Percentiles rank a stretch among this genome's conserved stretches.
Conservation (phyloP, 2,329 filamentous ascomycete genomes). For the Didymella lethalis region DNA sequence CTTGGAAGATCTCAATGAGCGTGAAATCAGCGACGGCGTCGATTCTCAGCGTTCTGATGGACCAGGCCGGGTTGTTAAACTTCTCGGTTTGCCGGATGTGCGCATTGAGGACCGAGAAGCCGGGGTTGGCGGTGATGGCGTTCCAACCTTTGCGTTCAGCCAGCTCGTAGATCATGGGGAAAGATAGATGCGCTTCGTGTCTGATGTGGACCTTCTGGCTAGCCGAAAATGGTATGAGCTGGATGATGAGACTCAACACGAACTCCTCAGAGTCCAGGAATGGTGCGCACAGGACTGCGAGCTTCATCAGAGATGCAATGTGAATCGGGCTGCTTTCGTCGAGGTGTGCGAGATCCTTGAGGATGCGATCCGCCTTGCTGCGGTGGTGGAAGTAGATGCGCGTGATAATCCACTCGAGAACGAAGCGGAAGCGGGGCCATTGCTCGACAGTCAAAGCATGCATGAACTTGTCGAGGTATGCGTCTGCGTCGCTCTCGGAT, state of each 20-base stretch:
- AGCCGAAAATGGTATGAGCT: slow-evolving; percentile 54
- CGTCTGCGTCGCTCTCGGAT: slow-evolving; percentile 33
- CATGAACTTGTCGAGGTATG: slow-evolving; percentile 50
- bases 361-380: slow-evolving; percentile 42
- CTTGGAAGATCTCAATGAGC: slow-evolving; percentile 56
- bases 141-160: slow-evolving; percentile 49
- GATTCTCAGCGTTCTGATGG: slow-evolving; percentile 49
- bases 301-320: slow-evolving; percentile 57
- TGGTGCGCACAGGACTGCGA: slow-evolving; percentile 54
- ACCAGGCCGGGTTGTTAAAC: slow-evolving; percentile 52
- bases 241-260: slow-evolving; percentile 50
- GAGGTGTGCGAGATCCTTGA: slow-evolving; percentile 48
- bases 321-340: slow-evolving; percentile 59
- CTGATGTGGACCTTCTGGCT: slow-evolving; percentile 62
- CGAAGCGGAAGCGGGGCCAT: slow-evolving; percentile 57
- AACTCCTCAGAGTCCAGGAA: slow-evolving; percentile 51
- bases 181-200: slow-evolving; percentile 61
- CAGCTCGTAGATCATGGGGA: slow-evolving; percentile 55
- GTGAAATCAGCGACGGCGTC: slow-evolving; percentile 55
- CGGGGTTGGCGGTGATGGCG: slow-evolving; percentile 49
- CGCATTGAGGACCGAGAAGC: slow-evolving; percentile 53
- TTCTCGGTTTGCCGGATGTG: slow-evolving; percentile 56
- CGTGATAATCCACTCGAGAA: slow-evolving; percentile 59
- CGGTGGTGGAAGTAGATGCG: slow-evolving; percentile 52
- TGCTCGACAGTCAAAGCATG: slow-evolving; percentile 56